Evolutionary conservation across 805 yeast species (phyloP).

Genomic region (Myxozyma nipponensis): DNA sequence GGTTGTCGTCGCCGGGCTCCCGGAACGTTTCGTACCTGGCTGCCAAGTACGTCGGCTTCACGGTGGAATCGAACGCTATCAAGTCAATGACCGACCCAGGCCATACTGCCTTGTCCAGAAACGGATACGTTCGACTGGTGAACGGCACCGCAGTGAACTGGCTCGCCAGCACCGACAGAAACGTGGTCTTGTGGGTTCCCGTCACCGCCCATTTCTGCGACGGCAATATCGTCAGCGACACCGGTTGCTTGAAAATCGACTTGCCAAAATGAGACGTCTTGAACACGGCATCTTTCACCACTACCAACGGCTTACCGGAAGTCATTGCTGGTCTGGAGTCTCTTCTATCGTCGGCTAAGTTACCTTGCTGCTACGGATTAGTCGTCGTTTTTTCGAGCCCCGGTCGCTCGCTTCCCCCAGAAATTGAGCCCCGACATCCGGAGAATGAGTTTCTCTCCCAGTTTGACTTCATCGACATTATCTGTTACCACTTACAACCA

Average conservation of each 20-base stretch:
- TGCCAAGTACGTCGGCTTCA: conserved; percentile 62
- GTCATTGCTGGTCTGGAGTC: no score
- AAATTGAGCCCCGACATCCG: no score
- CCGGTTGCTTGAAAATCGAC: conserved; percentile 41
- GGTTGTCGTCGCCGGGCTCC: conserved; percentile 75
- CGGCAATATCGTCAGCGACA: conserved; percentile 41
- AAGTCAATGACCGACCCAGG: conserved; percentile 46
- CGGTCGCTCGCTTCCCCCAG: neutral
- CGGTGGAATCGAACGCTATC: conserved; percentile 46
- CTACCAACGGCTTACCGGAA: conserved; percentile 18
- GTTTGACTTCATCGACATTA: no score
- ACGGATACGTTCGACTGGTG: conserved; percentile 53
- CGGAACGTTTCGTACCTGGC: conserved; percentile 87
- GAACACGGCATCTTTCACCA: conserved; percentile 18
- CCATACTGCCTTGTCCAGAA: conserved; percentile 42
- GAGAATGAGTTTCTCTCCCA: no score
- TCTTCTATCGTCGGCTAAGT: no score
- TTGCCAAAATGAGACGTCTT: conserved; percentile 19
- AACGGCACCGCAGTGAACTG: conserved; percentile 52
- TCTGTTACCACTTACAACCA: no score
- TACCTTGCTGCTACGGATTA: no score
- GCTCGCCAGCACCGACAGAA: conserved; percentile 57
- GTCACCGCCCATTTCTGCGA: conserved; percentile 52
- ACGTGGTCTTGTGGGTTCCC: conserved; percentile 53
- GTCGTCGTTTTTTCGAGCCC: no score